Conservation (phyloP, 148 eudicot species). For the Rhododendron ferrugineum region DNA sequence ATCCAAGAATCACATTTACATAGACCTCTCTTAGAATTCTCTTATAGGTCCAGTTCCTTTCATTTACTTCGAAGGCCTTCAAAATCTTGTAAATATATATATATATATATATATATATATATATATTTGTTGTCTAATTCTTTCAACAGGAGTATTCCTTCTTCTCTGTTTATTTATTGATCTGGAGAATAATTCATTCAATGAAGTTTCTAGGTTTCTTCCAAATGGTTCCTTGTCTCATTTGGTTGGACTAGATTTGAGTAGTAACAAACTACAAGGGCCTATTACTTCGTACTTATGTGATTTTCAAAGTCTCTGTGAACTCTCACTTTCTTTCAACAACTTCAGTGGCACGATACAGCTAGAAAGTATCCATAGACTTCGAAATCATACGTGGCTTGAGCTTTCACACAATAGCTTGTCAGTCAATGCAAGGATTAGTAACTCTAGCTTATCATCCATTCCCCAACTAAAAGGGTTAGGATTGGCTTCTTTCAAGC, state of each 20-base stretch:
- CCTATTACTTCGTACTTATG: not conserved
- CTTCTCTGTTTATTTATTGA: slow-evolving; percentile 36
- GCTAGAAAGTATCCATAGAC: slow-evolving; percentile 15
- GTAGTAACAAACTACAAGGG: too few species aligned
- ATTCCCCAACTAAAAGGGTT: slow-evolving; percentile 16
- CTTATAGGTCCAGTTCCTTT: not conserved
- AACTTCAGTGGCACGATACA: slow-evolving; percentile 18
- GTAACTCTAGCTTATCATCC: not conserved
- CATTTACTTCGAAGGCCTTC: slow-evolving; percentile 31
- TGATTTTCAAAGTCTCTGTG: too few species aligned
- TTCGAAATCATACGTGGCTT: slow-evolving; percentile 20
- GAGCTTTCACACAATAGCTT: slow-evolving; percentile 32
- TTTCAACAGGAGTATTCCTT: slow-evolving; percentile 40
- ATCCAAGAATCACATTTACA: not conserved
- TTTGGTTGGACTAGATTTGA: too few species aligned
- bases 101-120: too few species aligned
- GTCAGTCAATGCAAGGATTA: slow-evolving; percentile 9
- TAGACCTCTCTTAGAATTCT: too few species aligned
- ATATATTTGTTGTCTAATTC: slow-evolving; percentile 38
- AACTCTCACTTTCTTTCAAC: too few species aligned
- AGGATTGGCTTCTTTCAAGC: slow-evolving; percentile 35
- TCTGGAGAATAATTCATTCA: too few species aligned
- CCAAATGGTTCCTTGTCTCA: too few species aligned
- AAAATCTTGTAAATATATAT: slow-evolving; percentile 23
- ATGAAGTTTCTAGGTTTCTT: too few species aligned